Evolutionary conservation across 2,329 filamentous ascomycete genomes (phyloP).

Genomic region (Magnaporthiopsis incrustans): DNA sequence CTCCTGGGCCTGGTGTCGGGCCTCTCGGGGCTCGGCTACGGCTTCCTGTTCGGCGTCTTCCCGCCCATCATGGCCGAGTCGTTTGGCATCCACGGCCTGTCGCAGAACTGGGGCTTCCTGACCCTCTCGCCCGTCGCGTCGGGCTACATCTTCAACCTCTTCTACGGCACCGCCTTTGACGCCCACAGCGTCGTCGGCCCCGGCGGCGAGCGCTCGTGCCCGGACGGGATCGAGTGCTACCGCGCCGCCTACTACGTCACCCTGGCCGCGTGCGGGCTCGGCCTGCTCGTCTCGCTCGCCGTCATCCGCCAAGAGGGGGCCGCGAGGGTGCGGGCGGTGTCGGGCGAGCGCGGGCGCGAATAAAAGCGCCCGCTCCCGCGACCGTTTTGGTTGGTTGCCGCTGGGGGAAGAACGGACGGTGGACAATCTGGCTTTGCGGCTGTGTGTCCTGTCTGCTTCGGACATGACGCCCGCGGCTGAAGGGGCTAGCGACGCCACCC

Average conservation of each 20-base stretch:
- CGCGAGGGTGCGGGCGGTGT: conserved; percentile 26
- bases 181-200: conserved; percentile 61
- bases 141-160: conserved; percentile 86
- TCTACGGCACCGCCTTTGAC: conserved; percentile 83
- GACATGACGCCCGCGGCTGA: no score
- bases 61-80: conserved; percentile 83
- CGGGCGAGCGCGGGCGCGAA: background rate
- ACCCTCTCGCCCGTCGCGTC: conserved; percentile 80
- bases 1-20: conserved; percentile 70
- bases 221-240: conserved; percentile 75
- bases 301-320: conserved; percentile 54
- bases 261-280: conserved; percentile 60
- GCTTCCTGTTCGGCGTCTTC: conserved; percentile 88
- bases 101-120: conserved; percentile 95
- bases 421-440: background rate
- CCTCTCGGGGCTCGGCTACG: conserved; percentile 82
- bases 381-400: no score
- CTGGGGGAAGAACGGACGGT: no score
- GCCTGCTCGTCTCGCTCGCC: conserved; percentile 61
- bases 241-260: conserved; percentile 73
- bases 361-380: no score
- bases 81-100: conserved; percentile 83
- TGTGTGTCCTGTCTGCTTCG: background rate
- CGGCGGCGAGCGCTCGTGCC: conserved; percentile 65
- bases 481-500: background rate